Evolutionary conservation across 1,284 basidiomycete species (phyloP).

Genomic region (Melampsora americana): DNA sequence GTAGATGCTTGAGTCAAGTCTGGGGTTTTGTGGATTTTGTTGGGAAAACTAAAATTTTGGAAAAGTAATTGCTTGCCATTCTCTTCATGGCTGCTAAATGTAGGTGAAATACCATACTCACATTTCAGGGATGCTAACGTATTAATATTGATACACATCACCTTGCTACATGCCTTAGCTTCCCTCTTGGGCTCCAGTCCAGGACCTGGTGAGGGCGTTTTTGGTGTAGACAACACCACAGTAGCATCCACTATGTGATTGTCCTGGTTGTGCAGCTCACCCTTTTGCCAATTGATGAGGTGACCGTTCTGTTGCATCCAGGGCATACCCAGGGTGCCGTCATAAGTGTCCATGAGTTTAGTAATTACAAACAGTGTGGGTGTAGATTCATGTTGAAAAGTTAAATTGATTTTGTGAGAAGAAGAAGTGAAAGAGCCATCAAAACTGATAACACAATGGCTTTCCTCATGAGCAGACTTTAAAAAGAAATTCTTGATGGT

Average conservation of each 20-base stretch:
- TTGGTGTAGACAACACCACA: background rate
- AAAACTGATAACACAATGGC: background rate
- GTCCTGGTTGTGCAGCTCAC: background rate
- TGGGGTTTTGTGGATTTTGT: too few species aligned
- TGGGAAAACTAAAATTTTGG: background rate
- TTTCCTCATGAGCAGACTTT: background rate
- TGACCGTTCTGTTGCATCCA: background rate
- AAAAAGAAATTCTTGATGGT: background rate
- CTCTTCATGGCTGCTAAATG: too few species aligned
- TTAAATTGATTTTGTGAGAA: background rate
- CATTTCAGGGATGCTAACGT: background rate
- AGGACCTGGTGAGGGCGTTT: too few species aligned
- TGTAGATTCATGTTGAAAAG: background rate
- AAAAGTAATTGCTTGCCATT: background rate
- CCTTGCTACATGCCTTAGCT: too few species aligned
- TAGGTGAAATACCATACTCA: background rate
- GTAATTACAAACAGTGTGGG: background rate
- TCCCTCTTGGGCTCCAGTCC: too few species aligned
- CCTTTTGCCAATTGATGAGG: background rate
- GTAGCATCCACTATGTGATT: background rate
- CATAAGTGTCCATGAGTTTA: background rate
- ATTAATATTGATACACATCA: too few species aligned
- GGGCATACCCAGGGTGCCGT: background rate
- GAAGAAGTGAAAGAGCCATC: background rate
- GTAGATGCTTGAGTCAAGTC: too few species aligned